Base-by-base conservation (phyloP, 2,329 filamentous ascomycete species). In the Penicillium sp. region DNA sequence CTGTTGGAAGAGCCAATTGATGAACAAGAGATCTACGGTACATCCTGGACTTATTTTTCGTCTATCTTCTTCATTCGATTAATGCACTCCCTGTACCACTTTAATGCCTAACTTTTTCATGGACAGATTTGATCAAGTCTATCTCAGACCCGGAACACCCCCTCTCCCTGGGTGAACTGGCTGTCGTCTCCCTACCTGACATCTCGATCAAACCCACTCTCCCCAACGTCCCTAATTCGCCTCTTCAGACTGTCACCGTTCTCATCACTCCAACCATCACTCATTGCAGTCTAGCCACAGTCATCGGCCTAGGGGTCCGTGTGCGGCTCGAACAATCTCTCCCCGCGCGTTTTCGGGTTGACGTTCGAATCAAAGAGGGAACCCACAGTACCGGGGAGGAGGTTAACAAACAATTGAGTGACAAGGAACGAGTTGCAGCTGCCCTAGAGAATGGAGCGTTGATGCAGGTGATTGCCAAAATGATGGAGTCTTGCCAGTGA, bases 111-210 rank as follows among this genome's bases (percentile, higher is more conserved):
- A 10, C 25, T 17, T 19, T 8, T 21, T 34, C 11, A n/a, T n/a
- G n/a, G n/a, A n/a, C 50, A 93, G 91, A 98, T 71, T 78, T 98
- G 46, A 93, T 98, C 57, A 87, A 89, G 49, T 86, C 86, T 54
- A 96, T 98, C 59, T 91, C 87, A 16, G 93, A 98, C 65, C 93
- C 93, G 2, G 93, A 98, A 70, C 93, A 98, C 62, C 93, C 93
- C 25, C 81, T 96, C 37, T 94, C 91, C 2, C 79, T 98, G 33
- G 93, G 90, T 47, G 89, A 93, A 57, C 77, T 98, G 27, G 89
- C 90, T 21, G 93, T 98, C 36, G 89, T 98, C 53, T 96, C 94
- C 54, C 81, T 98, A n/a, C 83, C 86, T 20, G 93, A 98, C 67
- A 96, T 98, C 56, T 77, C 80, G 57, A 87, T 98, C 53, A 74